phyloP scores from a whole-genome alignment of 164 flowering plant species.

The Liquidambar formosana region DNA sequence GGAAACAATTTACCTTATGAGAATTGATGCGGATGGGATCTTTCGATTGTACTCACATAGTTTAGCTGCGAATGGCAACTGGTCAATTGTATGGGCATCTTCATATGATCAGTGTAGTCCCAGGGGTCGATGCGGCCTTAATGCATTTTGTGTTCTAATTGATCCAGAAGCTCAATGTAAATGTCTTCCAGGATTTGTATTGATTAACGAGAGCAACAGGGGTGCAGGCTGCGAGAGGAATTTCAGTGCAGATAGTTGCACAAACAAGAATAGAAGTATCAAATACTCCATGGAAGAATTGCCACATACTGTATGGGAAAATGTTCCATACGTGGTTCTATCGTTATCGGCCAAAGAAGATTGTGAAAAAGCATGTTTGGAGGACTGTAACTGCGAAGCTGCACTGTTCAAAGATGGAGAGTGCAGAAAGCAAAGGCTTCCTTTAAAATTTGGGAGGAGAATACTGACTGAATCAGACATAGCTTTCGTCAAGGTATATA shows the following conservation, averaged over 20 bases:
- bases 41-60: conserved; percentile 17
- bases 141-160: background rate
- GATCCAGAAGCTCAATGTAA: background rate
- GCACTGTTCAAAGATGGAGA: background rate
- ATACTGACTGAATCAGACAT: background rate
- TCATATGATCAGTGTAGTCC: background rate
- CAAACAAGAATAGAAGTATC: no score
- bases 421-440: conserved; percentile 6
- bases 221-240: conserved; percentile 20
- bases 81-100: background rate
- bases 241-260: conserved; percentile 8
- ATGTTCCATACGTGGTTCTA: background rate
- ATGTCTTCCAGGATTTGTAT: conserved; percentile 24
- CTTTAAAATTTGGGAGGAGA: conserved; percentile 6
- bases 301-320: conserved; percentile 3
- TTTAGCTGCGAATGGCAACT: background rate
- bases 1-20: conserved; percentile 11
- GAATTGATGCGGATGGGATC: conserved; percentile 25
- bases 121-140: background rate
- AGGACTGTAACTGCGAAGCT: conserved; percentile 21
- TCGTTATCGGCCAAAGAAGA: background rate
- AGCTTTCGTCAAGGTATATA: conserved; percentile 1
- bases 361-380: conserved; percentile 15
- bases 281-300: background rate
- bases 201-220: background rate